Evolutionary conservation across 2,329 filamentous ascomycete species (phyloP).

Genomic region (Rhexocercosporidium sp.): DNA sequence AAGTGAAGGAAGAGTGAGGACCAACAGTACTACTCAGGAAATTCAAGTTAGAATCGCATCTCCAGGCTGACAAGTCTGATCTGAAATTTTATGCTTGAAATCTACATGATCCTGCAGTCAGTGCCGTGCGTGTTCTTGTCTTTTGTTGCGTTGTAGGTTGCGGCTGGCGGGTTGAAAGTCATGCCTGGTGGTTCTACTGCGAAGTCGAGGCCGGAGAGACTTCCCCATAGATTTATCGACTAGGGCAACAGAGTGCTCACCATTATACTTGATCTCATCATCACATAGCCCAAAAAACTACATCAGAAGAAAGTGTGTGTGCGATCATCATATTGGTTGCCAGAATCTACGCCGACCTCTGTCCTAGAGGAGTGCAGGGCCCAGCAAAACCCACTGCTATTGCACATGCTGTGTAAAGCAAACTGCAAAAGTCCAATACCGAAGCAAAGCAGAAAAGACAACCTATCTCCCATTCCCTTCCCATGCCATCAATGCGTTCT

Average conservation of each 20-base stretch:
- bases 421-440: constrained; percentile 26
- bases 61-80: no score
- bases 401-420: constrained; percentile 29
- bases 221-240: neutral
- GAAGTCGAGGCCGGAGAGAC: neutral
- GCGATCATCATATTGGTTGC: constrained; percentile 21
- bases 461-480: constrained; percentile 31
- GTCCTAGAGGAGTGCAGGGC: constrained; percentile 32
- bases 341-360: constrained; percentile 30
- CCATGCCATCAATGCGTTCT: constrained; percentile 39
- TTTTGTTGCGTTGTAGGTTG: no score
- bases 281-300: neutral
- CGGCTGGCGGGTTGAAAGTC: no score
- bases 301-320: neutral
- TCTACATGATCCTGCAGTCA: no score
- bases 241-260: neutral
- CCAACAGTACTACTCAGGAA: no score
- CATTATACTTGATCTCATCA: no score
- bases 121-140: no score
- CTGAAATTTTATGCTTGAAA: no score
- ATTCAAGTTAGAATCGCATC: no score
- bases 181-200: no score
- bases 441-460: constrained; percentile 29
- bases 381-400: constrained; percentile 21
- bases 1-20: no score